Evolutionary conservation across 2,329 filamentous ascomycete species (phyloP).

Genomic region (Camillea tinctor): DNA sequence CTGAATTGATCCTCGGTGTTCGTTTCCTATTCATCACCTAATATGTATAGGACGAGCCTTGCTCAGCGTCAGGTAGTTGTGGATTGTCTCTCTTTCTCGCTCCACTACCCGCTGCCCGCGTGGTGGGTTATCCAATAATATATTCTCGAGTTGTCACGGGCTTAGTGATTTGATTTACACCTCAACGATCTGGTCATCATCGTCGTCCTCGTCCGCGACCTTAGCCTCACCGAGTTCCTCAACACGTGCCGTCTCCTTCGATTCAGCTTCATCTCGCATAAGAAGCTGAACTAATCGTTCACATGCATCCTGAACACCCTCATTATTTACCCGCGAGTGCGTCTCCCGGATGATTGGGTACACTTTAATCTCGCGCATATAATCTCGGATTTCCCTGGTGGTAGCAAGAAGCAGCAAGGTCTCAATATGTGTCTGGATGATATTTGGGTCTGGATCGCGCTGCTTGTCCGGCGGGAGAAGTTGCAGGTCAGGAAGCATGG

Average conservation of each 20-base stretch:
- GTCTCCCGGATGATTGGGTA: constrained; percentile 89
- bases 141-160: constrained; percentile 2
- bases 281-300: constrained; percentile 88
- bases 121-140: constrained; percentile 8
- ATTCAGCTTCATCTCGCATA: constrained; percentile 71
- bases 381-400: constrained; percentile 70
- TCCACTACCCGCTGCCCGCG: not conserved
- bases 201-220: constrained; percentile 43
- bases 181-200: constrained; percentile 55
- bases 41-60: not conserved
- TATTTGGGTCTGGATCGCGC: constrained; percentile 72
- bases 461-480: constrained; percentile 86
- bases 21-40: not conserved
- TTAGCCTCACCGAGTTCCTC: constrained; percentile 39
- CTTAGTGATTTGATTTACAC: constrained; percentile 38
- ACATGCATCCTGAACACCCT: constrained; percentile 78
- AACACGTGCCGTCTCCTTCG: constrained; percentile 38
- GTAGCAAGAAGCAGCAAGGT: constrained; percentile 81
- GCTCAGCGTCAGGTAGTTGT: not conserved
- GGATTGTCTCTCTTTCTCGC: not conserved
- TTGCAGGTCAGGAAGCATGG: constrained; percentile 88
- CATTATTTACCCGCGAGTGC: constrained; percentile 74
- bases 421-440: constrained; percentile 85
- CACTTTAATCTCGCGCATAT: constrained; percentile 73
- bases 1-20: not conserved